Conservation (phyloP, 805 yeast genomes). For the Saturnispora ahearnii region DNA sequence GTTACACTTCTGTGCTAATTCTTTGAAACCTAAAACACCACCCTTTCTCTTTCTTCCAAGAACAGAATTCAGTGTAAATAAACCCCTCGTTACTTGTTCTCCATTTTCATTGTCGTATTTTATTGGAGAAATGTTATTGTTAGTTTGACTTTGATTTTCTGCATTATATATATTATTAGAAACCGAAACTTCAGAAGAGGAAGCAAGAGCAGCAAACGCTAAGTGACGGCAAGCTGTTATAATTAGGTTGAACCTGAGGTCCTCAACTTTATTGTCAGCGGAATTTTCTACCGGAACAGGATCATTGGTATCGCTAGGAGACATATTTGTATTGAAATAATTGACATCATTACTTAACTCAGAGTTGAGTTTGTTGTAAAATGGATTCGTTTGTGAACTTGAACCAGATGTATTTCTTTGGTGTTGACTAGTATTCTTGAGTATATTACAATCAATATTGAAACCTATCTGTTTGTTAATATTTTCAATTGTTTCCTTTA, state of each 20-base stretch:
- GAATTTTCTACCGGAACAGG: neutral
- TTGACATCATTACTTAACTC: too few species aligned
- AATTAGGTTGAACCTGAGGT: slow-evolving; percentile 40
- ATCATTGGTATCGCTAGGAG: too few species aligned
- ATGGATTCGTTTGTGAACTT: too few species aligned
- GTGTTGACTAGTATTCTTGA: neutral
- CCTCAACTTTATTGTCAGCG: neutral
- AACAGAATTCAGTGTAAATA: slow-evolving; percentile 8
- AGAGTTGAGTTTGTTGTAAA: too few species aligned
- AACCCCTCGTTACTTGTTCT: slow-evolving; percentile 2
- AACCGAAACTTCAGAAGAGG: slow-evolving; percentile 13
- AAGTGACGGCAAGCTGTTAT: slow-evolving; percentile 78
- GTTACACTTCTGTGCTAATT: slow-evolving; percentile 75
- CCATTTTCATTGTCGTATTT: neutral
- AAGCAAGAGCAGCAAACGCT: slow-evolving; percentile 57
- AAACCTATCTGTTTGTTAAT: slow-evolving; percentile 55
- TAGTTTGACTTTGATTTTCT: too few species aligned
- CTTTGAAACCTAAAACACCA: slow-evolving; percentile 76
- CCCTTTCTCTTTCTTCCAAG: slow-evolving; percentile 46
- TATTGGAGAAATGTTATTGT: too few species aligned
- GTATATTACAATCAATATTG: neutral
- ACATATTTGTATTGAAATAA: too few species aligned
- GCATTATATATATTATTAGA: neutral
- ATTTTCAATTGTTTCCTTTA: slow-evolving; percentile 40
- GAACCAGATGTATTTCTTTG: neutral